Conservation (phyloP, 805 yeast genomes). For the Schizosaccharomyces pombe region ASM294v3 CU329670.1:501501-502000, state of each 20-base stretch:
- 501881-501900: conserved; percentile 56
- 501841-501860: background rate
- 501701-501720: background rate
- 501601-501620: background rate
- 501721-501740: background rate
- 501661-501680: too few relatives aligned
- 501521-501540: too few relatives aligned
- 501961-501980: conserved; percentile 22
- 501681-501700: background rate
- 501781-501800: conserved; percentile 70
- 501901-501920: conserved; percentile 58
- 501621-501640: background rate
- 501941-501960: conserved; percentile 38
- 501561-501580: too few relatives aligned
- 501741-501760: background rate
- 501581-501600: background rate
- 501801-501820: conserved; percentile 54
- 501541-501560: too few relatives aligned
- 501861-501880: conserved; percentile 21
- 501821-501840: background rate
- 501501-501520: background rate
- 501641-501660: too few relatives aligned
- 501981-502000: background rate
- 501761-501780: conserved; percentile 13
- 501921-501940: conserved; percentile 56